Evolutionary conservation across 2,329 filamentous ascomycete species (phyloP).

Genomic region (Zymoseptoria tritici): DNA sequence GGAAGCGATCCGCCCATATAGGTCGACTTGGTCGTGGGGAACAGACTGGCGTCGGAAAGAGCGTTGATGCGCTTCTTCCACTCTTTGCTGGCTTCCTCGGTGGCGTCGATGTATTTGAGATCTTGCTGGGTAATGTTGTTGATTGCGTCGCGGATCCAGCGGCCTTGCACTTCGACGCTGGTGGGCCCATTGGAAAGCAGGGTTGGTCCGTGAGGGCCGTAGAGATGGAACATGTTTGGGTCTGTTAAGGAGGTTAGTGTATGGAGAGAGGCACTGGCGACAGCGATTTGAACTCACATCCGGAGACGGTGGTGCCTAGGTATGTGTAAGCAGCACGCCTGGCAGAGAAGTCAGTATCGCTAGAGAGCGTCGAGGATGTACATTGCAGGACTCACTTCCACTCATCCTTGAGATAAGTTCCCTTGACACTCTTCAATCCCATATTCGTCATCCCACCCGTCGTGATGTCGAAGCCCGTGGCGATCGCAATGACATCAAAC

Average conservation of each 20-base stretch:
- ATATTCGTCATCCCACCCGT: slow-evolving; percentile 37
- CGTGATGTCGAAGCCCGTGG: slow-evolving; percentile 40
- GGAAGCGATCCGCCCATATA: slow-evolving; percentile 15
- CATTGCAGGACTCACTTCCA: slow-evolving; percentile 29
- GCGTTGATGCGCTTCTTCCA: slow-evolving; percentile 27
- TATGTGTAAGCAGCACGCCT: slow-evolving; percentile 34
- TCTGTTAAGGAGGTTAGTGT: not conserved
- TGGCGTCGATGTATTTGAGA: slow-evolving; percentile 24
- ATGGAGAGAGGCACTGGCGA: not conserved
- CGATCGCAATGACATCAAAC: slow-evolving; percentile 39
- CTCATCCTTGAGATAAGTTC: slow-evolving; percentile 26
- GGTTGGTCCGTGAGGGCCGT: slow-evolving; percentile 38
- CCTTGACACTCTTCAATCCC: slow-evolving; percentile 33
- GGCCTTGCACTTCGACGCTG: slow-evolving; percentile 35
- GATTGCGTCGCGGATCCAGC: slow-evolving; percentile 30
- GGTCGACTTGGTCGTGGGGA: slow-evolving; percentile 25
- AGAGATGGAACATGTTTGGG: slow-evolving; percentile 26
- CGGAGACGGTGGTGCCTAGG: slow-evolving; percentile 36
- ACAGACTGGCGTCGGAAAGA: slow-evolving; percentile 20
- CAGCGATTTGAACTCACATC: slow-evolving; percentile 27
- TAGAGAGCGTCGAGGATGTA: not conserved
- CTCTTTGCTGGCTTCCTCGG: slow-evolving; percentile 22
- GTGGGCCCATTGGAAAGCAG: slow-evolving; percentile 37
- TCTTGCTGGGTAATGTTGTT: slow-evolving; percentile 18
- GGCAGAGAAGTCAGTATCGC: not conserved